Evolutionary conservation across 2,329 filamentous ascomycete species (phyloP).

Genomic region (Fulvia fulva): DNA sequence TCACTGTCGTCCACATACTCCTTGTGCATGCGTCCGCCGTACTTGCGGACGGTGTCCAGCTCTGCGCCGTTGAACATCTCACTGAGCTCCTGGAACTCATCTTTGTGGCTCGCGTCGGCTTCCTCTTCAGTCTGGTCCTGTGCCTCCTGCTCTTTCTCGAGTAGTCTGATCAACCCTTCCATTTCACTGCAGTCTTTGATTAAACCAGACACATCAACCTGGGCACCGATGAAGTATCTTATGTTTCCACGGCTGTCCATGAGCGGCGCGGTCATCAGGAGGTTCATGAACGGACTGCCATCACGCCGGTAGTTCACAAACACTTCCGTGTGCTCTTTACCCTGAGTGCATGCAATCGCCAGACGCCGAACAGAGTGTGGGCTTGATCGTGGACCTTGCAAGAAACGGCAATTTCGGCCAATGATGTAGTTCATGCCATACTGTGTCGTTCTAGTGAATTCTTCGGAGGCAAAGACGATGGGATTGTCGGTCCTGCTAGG

Average conservation of each 20-base stretch:
- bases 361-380: conserved; percentile 59
- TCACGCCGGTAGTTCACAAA: conserved; percentile 73
- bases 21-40: conserved; percentile 61
- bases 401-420: conserved; percentile 72
- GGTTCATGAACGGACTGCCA: conserved; percentile 72
- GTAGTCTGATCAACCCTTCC: conserved; percentile 51
- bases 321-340: conserved; percentile 69
- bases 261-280: conserved; percentile 69
- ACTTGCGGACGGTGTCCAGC: conserved; percentile 59
- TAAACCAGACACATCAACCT: conserved; percentile 67
- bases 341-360: conserved; percentile 56
- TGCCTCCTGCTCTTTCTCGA: conserved; percentile 30
- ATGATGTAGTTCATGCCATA: conserved; percentile 71
- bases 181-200: conserved; percentile 64
- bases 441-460: conserved; percentile 70
- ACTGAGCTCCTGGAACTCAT: conserved; percentile 62
- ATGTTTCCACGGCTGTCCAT: conserved; percentile 64
- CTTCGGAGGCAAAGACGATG: conserved; percentile 73
- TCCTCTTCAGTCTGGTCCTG: conserved; percentile 31
- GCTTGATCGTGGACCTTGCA: conserved; percentile 71
- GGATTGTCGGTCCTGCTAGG: conserved; percentile 70
- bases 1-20: conserved; percentile 50
- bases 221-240: conserved; percentile 68
- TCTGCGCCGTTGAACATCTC: conserved; percentile 68
- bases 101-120: conserved; percentile 43